Evolutionary conservation across 495 filamentous ascomycete genomes (phyloP), one percentile per base, ranked within the genome.

Genomic region (Aspergillus sparsus): DNA sequence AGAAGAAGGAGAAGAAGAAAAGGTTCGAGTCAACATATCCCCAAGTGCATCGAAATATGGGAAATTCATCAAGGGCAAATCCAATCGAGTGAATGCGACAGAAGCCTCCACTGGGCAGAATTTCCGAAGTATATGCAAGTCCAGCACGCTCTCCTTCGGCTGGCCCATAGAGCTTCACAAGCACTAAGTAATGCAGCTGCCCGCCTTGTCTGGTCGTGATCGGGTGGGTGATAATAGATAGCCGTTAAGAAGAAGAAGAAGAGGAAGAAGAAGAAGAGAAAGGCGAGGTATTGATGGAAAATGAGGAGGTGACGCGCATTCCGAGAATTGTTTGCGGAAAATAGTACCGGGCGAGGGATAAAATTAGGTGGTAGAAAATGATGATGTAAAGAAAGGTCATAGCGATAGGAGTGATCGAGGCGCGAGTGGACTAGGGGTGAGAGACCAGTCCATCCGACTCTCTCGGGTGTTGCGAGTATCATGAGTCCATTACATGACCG

Each of bases 401-500:
- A 65, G 72, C 72, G 70, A 71, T 66, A 57, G 59, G 63, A 66
- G 61, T 60, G 58, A 65, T 65, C 57, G 60, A 61, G 63, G 60
- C 58, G 58, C 46, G 51, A 52, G 53, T 41, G 64, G 53, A 53
- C 54, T 37, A 53, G 35, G 51, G 51, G 7, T 57, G 44, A 45
- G 42, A 57, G 11, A 61, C 32, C 53, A 63, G 55, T 51, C 59
- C 62, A 53, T 58, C 33, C 33, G 16, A 9, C 15, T 55, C 45
- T 47, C 54, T n/a, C 33, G 39, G 55, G 42, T 37, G 39, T 55
- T 53, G 49, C 31, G 49, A 61, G 34, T 57, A 68, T 72, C 74
- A 71, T 76, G 65, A 71, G 62, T 49, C 63, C 72, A 70, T 82
- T 89, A 97, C 92, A 97, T 96, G 69, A 98, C 86, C 59, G 88